Evolutionary conservation across 2,329 filamentous ascomycete species (phyloP).

Genomic region (Emergomyces africanus): DNA sequence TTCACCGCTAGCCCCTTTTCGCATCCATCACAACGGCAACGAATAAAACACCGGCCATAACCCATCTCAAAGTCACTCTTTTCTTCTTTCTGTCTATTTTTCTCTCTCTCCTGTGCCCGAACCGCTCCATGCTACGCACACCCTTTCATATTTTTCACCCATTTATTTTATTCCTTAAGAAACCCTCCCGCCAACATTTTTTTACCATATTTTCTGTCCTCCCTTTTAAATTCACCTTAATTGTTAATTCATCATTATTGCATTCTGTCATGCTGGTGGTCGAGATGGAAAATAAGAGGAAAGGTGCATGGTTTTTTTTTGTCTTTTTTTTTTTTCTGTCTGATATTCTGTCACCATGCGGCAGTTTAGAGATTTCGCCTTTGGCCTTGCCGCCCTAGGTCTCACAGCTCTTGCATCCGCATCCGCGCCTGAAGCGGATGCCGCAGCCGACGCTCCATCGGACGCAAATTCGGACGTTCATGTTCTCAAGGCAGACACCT

Average conservation of each 20-base stretch:
- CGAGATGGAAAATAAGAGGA: too few species aligned
- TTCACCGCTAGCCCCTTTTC: background rate
- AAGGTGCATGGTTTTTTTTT: too few species aligned
- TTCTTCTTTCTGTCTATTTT: background rate
- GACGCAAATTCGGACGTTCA: slow-evolving; percentile 58
- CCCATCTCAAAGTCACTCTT: background rate
- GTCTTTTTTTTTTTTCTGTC: background rate
- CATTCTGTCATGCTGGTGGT: too few species aligned
- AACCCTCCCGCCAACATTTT: background rate
- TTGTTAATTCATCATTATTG: background rate
- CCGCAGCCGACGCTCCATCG: too few species aligned
- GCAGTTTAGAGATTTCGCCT: slow-evolving; percentile 25
- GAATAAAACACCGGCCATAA: background rate
- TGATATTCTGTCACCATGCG: slow-evolving; percentile 19
- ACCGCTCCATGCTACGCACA: background rate
- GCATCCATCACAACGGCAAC: background rate
- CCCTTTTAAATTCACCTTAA: background rate
- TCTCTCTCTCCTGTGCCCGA: background rate
- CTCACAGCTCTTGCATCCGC: slow-evolving; percentile 25
- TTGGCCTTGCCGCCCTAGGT: slow-evolving; percentile 25
- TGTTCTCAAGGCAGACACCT: slow-evolving; percentile 73
- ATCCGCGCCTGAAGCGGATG: too few species aligned
- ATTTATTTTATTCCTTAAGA: background rate
- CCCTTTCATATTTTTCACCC: background rate
- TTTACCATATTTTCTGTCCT: background rate